phyloP scores from a whole-genome alignment of 352 stramenopile species.

The Pythium periplocum region DNA sequence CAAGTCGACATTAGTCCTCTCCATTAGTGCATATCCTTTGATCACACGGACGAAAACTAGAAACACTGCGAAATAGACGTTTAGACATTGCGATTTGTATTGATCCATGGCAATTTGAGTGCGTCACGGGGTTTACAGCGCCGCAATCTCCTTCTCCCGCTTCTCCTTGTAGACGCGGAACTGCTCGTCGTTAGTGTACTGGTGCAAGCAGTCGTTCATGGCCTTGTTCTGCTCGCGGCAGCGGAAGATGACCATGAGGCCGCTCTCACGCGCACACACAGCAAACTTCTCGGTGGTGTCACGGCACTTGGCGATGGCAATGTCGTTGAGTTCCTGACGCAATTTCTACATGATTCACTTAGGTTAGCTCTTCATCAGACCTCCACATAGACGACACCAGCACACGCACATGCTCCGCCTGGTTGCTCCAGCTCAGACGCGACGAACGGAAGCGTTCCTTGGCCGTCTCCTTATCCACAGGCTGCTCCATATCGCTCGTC shows the following conservation, averaged over 20 bases:
- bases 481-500: conserved; percentile 27
- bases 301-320: conserved; percentile 75
- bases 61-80: no score
- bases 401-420: conserved; percentile 64
- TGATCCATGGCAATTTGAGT: no score
- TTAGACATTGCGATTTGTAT: no score
- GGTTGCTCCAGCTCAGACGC: conserved; percentile 79
- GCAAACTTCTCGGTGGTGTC: conserved; percentile 51
- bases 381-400: not conserved
- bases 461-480: conserved; percentile 65
- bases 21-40: no score
- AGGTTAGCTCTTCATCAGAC: no score
- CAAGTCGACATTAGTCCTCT: no score
- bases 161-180: conserved; percentile 66
- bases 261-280: conserved; percentile 58
- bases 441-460: conserved; percentile 71
- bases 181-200: conserved; percentile 74
- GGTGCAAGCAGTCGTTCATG: conserved; percentile 77
- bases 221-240: conserved; percentile 68
- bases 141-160: conserved; percentile 42
- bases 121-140: no score
- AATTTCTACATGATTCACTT: conserved; percentile 41
- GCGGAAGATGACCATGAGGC: conserved; percentile 65
- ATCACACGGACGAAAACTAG: no score
- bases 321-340: conserved; percentile 76